Evolutionary conservation across 495 filamentous ascomycete genomes (phyloP).

Genomic region (Pyrenula massariospora): DNA sequence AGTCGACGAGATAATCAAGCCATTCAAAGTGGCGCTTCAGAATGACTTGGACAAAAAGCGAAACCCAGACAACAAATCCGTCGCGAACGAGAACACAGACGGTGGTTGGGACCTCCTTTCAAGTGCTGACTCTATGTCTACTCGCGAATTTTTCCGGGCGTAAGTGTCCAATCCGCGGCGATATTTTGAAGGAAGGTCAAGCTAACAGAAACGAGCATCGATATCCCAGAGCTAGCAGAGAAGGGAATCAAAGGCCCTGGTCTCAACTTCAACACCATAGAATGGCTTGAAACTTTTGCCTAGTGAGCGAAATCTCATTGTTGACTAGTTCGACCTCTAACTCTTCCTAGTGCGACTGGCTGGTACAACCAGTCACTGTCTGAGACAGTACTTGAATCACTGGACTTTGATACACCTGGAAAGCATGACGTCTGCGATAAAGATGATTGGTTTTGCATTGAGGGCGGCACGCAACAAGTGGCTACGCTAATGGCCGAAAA

Average conservation of each 20-base stretch:
- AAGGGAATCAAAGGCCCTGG: no score
- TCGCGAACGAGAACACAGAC: background rate
- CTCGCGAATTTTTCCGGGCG: background rate
- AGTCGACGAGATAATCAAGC: background rate
- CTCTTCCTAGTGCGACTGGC: background rate
- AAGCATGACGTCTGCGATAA: conserved; percentile 5
- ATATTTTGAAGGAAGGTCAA: background rate
- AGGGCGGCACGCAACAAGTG: conserved; percentile 9
- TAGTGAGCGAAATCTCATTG: background rate
- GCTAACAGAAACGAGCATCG: background rate
- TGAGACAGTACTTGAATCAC: background rate
- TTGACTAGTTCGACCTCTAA: background rate
- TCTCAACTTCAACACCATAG: background rate
- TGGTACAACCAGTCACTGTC: background rate
- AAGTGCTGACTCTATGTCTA: no score
- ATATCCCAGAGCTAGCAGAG: background rate
- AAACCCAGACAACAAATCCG: no score
- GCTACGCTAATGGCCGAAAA: conserved; percentile 7
- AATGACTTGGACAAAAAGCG: no score
- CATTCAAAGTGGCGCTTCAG: no score
- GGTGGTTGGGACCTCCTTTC: no score
- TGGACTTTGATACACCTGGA: background rate
- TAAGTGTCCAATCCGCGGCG: background rate
- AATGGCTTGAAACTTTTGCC: background rate
- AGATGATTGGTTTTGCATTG: no score